These are phyloP conservation scores for Xylaria multiplex DNA, from an alignment of 2,329 filamentous ascomycete species.

Conservation along the genomic window DNA sequence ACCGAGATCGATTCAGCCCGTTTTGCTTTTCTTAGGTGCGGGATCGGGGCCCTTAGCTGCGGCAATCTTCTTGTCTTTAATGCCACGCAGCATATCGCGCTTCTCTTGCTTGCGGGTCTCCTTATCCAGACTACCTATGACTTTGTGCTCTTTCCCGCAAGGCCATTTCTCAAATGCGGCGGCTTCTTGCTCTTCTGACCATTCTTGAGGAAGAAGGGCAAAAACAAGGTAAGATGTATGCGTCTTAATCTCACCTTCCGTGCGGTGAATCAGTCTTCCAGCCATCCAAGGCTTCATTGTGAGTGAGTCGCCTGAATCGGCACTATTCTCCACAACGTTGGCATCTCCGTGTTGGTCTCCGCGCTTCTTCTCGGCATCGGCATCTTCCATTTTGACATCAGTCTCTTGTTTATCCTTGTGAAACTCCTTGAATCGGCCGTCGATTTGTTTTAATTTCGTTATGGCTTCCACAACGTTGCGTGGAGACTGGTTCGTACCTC, in stretches of 20 bases:
- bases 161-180: conserved; percentile 72
- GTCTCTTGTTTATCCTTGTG: conserved; percentile 55
- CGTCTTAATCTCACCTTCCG: conserved; percentile 89
- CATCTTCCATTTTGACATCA: conserved; percentile 56
- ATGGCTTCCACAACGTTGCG: conserved; percentile 84
- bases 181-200: conserved; percentile 84
- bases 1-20: conserved; percentile 13
- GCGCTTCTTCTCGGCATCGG: conserved; percentile 45
- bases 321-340: conserved; percentile 38
- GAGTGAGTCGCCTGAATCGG: conserved; percentile 39
- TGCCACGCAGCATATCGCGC: conserved; percentile 60
- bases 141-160: conserved; percentile 62
- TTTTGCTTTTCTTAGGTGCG: conserved; percentile 42
- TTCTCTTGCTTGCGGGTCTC: conserved; percentile 66
- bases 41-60: conserved; percentile 34
- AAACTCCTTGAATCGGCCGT: conserved; percentile 73
- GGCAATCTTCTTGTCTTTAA: conserved; percentile 55
- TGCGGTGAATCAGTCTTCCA: conserved; percentile 80
- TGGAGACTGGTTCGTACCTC: conserved; percentile 75
- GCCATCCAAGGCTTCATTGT: conserved; percentile 73
- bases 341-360: conserved; percentile 46
- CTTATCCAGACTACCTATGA: conserved; percentile 65
- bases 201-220: conserved; percentile 85
- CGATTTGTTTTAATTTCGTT: conserved; percentile 75
- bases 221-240: conserved; percentile 98